Conservation (phyloP, 306 rosid genomes). For the Abrus precatorius region DNA sequence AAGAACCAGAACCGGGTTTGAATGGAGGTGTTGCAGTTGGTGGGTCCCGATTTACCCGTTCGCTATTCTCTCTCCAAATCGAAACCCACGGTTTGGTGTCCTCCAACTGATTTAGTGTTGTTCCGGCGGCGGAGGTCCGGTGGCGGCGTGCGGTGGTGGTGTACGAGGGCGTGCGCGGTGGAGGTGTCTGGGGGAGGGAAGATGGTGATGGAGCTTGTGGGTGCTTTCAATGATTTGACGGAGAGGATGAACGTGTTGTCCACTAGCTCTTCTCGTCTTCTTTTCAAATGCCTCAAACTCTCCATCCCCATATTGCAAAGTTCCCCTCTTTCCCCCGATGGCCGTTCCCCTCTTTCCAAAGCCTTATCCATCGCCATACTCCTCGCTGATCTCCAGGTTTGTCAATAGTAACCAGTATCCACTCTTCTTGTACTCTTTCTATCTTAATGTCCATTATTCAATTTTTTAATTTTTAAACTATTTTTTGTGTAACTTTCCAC, state of each 20-base stretch:
- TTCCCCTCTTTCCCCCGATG: conserved; percentile 70
- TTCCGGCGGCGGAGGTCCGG: not conserved
- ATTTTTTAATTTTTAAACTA: too few relatives aligned
- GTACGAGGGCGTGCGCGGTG: conserved; percentile 24
- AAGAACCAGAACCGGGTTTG: too few relatives aligned
- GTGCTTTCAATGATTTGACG: conserved; percentile 83
- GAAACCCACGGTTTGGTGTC: not conserved
- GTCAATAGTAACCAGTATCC: not conserved
- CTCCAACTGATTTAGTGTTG: not conserved
- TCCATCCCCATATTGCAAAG: conserved; percentile 76
- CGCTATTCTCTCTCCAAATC: conserved; percentile 24
- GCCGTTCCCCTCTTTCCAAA: conserved; percentile 83
- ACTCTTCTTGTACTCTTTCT: not conserved
- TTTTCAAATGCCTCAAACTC: conserved; percentile 83
- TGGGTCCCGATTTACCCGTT: conserved; percentile 26
- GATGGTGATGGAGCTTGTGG: conserved; percentile 92
- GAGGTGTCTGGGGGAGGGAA: conserved; percentile 64
- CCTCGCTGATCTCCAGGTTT: conserved; percentile 85
- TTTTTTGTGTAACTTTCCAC: not conserved
- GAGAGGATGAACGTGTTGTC: conserved; percentile 75
- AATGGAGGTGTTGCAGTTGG: conserved; percentile 44
- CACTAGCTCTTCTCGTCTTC: conserved; percentile 66
- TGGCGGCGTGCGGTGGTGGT: not conserved
- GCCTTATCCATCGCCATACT: conserved; percentile 80
- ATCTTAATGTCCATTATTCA: not conserved